Evolutionary conservation across 345 rosid genomes (phyloP).

Genomic region (Euphorbia tirucalli): DNA sequence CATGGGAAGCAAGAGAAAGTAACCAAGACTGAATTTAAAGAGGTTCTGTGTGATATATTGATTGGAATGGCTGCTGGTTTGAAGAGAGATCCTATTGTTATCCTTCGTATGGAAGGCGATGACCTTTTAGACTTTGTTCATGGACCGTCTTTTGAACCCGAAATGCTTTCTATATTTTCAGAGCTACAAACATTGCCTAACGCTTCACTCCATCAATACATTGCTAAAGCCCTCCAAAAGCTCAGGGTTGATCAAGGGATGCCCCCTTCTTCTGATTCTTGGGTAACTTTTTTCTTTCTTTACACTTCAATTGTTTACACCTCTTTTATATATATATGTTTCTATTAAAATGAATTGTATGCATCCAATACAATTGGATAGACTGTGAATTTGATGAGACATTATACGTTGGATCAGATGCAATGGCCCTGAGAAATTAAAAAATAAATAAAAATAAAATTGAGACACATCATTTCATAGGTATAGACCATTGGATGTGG

Average conservation of each 20-base stretch:
- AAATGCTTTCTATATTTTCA: conserved; percentile 56
- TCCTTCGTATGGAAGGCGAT: conserved; percentile 94
- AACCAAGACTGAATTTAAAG: conserved; percentile 79
- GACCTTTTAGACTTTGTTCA: conserved; percentile 80
- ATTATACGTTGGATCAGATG: too few species aligned
- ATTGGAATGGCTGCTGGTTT: conserved; percentile 96
- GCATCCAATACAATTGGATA: too few species aligned
- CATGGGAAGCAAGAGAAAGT: conserved; percentile 78
- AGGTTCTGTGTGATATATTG: conserved; percentile 80
- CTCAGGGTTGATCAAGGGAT: conserved; percentile 89
- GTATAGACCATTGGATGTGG: too few species aligned
- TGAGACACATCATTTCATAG: too few species aligned
- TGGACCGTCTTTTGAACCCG: conserved; percentile 62
- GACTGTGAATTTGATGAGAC: too few species aligned
- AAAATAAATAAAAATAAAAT: too few species aligned
- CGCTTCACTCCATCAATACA: conserved; percentile 44
- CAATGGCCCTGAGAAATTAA: too few species aligned
- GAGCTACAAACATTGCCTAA: conserved; percentile 41
- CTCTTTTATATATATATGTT: too few species aligned
- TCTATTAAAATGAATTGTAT: too few species aligned
- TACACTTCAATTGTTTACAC: background rate
- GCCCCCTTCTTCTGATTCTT: conserved; percentile 81
- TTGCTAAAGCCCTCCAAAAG: conserved; percentile 57
- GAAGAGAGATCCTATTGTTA: conserved; percentile 91
- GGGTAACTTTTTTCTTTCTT: conserved; percentile 52